Evolutionary conservation across 805 yeast genomes (phyloP).

Genomic region (Soucietia sequanensis): DNA sequence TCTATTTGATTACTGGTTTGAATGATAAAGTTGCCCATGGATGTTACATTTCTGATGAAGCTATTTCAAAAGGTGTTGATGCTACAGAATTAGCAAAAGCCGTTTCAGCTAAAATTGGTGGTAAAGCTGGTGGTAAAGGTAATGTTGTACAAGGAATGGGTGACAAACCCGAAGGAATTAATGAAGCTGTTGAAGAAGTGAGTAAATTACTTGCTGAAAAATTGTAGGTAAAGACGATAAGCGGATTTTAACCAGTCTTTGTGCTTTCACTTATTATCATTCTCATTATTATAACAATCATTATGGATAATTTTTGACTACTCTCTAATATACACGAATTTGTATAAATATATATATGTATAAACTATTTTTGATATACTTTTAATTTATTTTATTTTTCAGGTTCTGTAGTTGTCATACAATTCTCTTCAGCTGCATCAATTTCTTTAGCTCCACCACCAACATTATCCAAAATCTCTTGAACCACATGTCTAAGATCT

Average conservation of each 20-base stretch:
- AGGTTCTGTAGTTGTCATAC: constrained; percentile 33
- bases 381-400: too few species aligned
- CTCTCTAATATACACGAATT: too few species aligned
- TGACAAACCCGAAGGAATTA: constrained; percentile 67
- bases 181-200: constrained; percentile 72
- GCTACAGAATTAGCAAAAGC: constrained; percentile 72
- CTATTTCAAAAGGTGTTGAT: constrained; percentile 65
- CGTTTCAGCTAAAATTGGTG: constrained; percentile 80
- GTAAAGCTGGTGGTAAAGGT: constrained; percentile 98
- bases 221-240: too few species aligned
- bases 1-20: constrained; percentile 77
- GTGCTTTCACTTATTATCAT: too few species aligned
- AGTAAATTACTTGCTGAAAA: constrained; percentile 59
- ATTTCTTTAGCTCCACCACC: constrained; percentile 56
- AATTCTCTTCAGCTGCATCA: constrained; percentile 53
- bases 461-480: constrained; percentile 44
- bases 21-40: constrained; percentile 89
- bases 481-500: constrained; percentile 45
- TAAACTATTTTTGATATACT: too few species aligned
- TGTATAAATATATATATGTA: too few species aligned
- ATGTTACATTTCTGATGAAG: constrained; percentile 76
- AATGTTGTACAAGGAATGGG: constrained; percentile 97
- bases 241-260: too few species aligned
- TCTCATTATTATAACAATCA: too few species aligned
- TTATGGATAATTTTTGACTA: too few species aligned